Percentiles rank a stretch among this genome's conserved stretches.
phyloP scores from a whole-genome alignment of 1,284 basidiomycete species.

The Psilocybe mexicana region DNA sequence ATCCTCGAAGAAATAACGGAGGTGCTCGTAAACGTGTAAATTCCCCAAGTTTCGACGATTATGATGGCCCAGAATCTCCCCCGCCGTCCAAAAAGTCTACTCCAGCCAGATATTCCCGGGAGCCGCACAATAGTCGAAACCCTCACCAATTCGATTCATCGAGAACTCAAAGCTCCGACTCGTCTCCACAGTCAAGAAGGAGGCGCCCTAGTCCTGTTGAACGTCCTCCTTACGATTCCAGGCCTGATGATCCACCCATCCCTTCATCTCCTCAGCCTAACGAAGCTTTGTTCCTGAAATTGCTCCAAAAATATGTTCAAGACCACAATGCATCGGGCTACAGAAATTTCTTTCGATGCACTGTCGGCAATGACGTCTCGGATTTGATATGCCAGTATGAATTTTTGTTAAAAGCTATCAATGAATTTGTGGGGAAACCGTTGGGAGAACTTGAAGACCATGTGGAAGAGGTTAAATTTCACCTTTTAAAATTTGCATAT shows the following conservation, averaged over 20 bases:
- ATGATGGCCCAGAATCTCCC: conserved; percentile 15
- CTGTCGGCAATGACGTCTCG: conserved; percentile 34
- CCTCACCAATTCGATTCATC: conserved; percentile 14
- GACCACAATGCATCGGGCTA: conserved; percentile 36
- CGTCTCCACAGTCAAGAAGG: not conserved
- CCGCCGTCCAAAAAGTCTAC: conserved; percentile 13
- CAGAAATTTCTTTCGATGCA: conserved; percentile 41
- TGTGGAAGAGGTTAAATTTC: conserved; percentile 22
- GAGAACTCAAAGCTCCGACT: not conserved
- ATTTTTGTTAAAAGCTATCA: conserved; percentile 45
- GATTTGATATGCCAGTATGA: conserved; percentile 47
- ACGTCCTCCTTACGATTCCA: not conserved
- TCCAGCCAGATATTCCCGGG: conserved; percentile 16
- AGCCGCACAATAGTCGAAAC: conserved; percentile 12
- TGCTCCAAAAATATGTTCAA: conserved; percentile 41
- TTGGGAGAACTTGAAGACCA: conserved; percentile 35
- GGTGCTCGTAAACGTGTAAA: conserved; percentile 23
- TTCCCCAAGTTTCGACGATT: conserved; percentile 27
- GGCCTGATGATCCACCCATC: conserved; percentile 5
- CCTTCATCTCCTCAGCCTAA: conserved; percentile 16
- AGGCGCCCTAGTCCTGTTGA: not conserved
- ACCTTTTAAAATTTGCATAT: not conserved
- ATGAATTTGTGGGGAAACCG: conserved; percentile 40
- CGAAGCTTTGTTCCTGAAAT: conserved; percentile 31
- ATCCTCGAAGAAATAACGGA: not conserved